Evolutionary conservation across 2,329 filamentous ascomycete species (phyloP).

Genomic region (Macrophomina phaseolina): DNA sequence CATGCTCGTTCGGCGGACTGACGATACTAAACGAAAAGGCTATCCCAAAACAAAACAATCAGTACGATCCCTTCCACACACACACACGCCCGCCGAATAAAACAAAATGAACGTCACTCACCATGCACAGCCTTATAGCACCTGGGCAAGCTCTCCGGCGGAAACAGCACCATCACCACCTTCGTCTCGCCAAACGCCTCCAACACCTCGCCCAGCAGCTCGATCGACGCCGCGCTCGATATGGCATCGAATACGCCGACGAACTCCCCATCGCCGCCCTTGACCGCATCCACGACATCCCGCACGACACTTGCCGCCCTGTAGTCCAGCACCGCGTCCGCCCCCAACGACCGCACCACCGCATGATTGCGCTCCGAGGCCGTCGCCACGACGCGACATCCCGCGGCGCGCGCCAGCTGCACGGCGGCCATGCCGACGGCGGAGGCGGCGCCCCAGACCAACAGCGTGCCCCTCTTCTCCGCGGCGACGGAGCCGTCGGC

Average conservation of each 20-base stretch:
- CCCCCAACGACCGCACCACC: constrained; percentile 38
- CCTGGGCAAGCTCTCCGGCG: neutral
- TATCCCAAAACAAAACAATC: neutral
- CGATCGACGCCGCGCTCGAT: neutral
- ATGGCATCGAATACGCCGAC: constrained; percentile 49
- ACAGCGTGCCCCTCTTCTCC: constrained; percentile 37
- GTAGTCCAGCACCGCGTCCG: constrained; percentile 42
- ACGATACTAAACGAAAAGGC: constrained; percentile 27
- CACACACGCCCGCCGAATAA: neutral
- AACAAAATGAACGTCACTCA: neutral
- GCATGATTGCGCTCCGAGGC: constrained; percentile 41
- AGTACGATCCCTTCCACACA: no score
- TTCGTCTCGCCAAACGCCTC: neutral
- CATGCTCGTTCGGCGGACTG: constrained; percentile 33
- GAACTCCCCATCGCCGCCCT: constrained; percentile 37
- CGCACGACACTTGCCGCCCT: constrained; percentile 39
- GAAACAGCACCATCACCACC: neutral
- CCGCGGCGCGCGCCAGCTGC: constrained; percentile 45
- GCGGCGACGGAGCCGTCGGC: constrained; percentile 31
- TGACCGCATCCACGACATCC: constrained; percentile 44
- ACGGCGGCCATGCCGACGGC: constrained; percentile 41
- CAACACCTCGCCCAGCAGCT: neutral
- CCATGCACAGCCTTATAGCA: neutral
- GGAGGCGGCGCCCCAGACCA: constrained; percentile 45
- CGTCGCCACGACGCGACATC: constrained; percentile 40